Conservation (phyloP, 257 asterid species). For the Nicotiana otophora region DNA sequence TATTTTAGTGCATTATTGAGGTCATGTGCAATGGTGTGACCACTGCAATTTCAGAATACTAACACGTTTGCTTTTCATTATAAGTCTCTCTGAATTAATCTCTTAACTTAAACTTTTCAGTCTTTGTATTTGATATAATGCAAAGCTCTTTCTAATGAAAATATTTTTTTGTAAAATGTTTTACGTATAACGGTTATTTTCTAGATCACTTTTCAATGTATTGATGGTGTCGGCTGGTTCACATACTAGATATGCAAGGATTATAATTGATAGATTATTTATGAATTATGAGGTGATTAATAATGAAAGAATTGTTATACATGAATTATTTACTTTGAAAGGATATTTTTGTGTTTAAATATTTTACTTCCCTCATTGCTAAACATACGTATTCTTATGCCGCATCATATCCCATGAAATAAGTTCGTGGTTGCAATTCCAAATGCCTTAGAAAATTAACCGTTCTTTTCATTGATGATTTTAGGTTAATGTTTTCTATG, state of each 20-base stretch:
- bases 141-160: background rate
- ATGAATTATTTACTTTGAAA: too few relatives aligned
- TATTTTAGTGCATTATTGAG: constrained; percentile 3
- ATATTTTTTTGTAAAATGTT: background rate
- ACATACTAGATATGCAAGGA: too few relatives aligned
- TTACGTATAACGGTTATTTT: background rate
- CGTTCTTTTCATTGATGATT: background rate
- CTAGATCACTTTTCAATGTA: background rate
- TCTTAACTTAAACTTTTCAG: background rate
- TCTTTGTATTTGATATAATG: background rate
- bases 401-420: too few relatives aligned
- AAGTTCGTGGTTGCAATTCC: too few relatives aligned
- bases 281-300: too few relatives aligned
- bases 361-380: too few relatives aligned
- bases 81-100: background rate
- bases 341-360: too few relatives aligned
- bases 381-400: too few relatives aligned
- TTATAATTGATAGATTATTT: too few relatives aligned
- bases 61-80: background rate
- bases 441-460: too few relatives aligned
- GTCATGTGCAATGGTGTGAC: constrained; percentile 1
- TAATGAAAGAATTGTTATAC: too few relatives aligned
- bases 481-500: background rate
- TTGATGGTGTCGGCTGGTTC: too few relatives aligned
- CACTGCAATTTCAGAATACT: constrained; percentile 6